phyloP scores from a whole-genome alignment of 2,329 filamentous ascomycete genomes.

The Fusarium tanahbumbuense region DNA sequence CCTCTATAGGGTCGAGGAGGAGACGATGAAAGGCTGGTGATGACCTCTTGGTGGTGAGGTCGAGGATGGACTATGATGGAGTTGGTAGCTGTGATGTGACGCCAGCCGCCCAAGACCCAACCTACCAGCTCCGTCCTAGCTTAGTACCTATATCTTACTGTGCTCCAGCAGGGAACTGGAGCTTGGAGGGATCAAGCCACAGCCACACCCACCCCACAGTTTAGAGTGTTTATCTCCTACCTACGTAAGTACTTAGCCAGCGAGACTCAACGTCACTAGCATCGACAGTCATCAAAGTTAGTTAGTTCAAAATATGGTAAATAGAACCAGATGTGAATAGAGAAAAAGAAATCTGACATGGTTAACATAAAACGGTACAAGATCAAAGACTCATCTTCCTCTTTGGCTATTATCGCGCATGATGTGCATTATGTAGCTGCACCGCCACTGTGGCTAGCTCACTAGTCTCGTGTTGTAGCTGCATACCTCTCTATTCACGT shows the following conservation, averaged over 20 bases:
- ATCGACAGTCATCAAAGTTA: neutral
- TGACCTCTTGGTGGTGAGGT: conserved; percentile 39
- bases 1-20: conserved; percentile 12
- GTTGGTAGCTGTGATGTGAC: conserved; percentile 47
- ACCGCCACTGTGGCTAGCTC: conserved; percentile 46
- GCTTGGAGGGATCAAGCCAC: conserved; percentile 41
- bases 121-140: conserved; percentile 21
- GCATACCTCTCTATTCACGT: conserved; percentile 40
- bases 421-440: conserved; percentile 47
- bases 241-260: neutral
- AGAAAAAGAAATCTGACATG: neutral
- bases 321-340: no score
- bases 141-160: conserved; percentile 23
- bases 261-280: neutral
- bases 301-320: neutral
- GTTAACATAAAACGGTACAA: neutral
- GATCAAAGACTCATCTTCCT: neutral
- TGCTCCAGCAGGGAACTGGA: conserved; percentile 27
- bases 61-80: conserved; percentile 36
- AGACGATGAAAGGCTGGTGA: conserved; percentile 34
- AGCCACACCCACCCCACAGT: conserved; percentile 15
- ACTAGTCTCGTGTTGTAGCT: conserved; percentile 41
- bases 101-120: conserved; percentile 35
- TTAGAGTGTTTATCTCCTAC: neutral
- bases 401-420: conserved; percentile 30